Evolutionary conservation across 164 flowering plant genomes (phyloP).

Genomic region (Chloranthus sessilifolius): DNA sequence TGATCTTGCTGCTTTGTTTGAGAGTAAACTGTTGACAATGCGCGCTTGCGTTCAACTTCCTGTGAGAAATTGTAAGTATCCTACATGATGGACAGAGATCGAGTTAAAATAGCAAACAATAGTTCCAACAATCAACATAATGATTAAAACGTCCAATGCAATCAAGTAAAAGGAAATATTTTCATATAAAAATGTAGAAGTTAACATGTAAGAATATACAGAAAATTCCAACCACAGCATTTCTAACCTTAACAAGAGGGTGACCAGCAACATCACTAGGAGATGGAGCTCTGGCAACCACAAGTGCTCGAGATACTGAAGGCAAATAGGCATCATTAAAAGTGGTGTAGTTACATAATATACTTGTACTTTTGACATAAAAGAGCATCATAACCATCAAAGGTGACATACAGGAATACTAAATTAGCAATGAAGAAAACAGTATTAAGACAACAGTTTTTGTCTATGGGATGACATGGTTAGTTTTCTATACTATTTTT

Average conservation of each 20-base stretch:
- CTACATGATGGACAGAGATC: slow-evolving; percentile 27
- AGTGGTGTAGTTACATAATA: neutral
- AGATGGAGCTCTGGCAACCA: slow-evolving; percentile 72
- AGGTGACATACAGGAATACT: too few species aligned
- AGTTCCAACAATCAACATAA: neutral
- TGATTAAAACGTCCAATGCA: neutral
- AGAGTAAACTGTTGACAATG: slow-evolving; percentile 77
- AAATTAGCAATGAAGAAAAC: too few species aligned
- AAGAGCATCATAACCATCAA: neutral
- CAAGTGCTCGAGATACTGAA: slow-evolving; percentile 69
- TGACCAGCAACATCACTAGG: slow-evolving; percentile 69
- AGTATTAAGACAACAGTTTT: neutral
- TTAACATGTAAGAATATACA: too few species aligned
- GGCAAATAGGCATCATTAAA: slow-evolving; percentile 10
- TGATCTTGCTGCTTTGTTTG: slow-evolving; percentile 91
- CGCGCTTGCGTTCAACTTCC: slow-evolving; percentile 90
- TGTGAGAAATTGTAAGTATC: slow-evolving; percentile 70
- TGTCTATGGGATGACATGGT: too few species aligned
- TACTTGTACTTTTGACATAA: neutral
- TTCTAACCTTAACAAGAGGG: slow-evolving; percentile 74
- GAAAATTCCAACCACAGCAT: slow-evolving; percentile 1
- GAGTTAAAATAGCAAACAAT: neutral
- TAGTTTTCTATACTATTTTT: too few species aligned
- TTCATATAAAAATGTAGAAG: neutral
- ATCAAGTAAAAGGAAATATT: neutral